Evolutionary conservation across 2,329 filamentous ascomycete genomes (phyloP).

Genomic region (Ophiocordyceps sinensis): DNA sequence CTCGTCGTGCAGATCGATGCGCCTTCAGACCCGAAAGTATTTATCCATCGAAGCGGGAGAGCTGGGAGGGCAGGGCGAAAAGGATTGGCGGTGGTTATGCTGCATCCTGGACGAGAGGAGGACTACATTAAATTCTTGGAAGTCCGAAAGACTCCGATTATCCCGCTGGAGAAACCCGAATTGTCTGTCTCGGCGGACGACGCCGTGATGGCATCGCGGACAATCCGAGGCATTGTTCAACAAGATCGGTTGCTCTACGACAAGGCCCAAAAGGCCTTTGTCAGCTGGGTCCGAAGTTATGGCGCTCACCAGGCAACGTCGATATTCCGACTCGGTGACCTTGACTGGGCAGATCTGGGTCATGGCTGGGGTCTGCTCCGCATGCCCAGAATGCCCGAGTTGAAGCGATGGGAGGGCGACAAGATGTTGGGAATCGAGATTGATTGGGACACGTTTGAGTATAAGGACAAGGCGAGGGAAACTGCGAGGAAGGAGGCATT

Average conservation of each 20-base stretch:
- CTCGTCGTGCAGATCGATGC: slow-evolving; percentile 79
- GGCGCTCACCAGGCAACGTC: slow-evolving; percentile 80
- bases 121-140: slow-evolving; percentile 81
- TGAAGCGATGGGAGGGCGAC: slow-evolving; percentile 59
- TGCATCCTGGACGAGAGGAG: slow-evolving; percentile 74
- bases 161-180: slow-evolving; percentile 40
- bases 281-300: slow-evolving; percentile 86
- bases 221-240: slow-evolving; percentile 44
- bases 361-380: slow-evolving; percentile 74
- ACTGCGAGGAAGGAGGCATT: slow-evolving; percentile 45
- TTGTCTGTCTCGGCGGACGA: slow-evolving; percentile 46
- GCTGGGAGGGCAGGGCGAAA: slow-evolving; percentile 79
- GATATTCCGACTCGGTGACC: slow-evolving; percentile 70
- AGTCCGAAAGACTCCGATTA: slow-evolving; percentile 74
- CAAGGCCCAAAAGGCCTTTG: slow-evolving; percentile 81
- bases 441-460: slow-evolving; percentile 54
- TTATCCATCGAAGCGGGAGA: slow-evolving; percentile 83
- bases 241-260: slow-evolving; percentile 53
- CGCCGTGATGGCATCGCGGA: slow-evolving; percentile 39
- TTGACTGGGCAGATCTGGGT: slow-evolving; percentile 75
- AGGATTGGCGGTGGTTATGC: slow-evolving; percentile 72
- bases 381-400: slow-evolving; percentile 87
- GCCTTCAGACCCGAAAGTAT: slow-evolving; percentile 79
- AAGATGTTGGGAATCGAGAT: slow-evolving; percentile 46
- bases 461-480: slow-evolving; percentile 59